phyloP scores from a whole-genome alignment of 2,329 filamentous ascomycete genomes.

The Calonectria pseudoturangicola region DNA sequence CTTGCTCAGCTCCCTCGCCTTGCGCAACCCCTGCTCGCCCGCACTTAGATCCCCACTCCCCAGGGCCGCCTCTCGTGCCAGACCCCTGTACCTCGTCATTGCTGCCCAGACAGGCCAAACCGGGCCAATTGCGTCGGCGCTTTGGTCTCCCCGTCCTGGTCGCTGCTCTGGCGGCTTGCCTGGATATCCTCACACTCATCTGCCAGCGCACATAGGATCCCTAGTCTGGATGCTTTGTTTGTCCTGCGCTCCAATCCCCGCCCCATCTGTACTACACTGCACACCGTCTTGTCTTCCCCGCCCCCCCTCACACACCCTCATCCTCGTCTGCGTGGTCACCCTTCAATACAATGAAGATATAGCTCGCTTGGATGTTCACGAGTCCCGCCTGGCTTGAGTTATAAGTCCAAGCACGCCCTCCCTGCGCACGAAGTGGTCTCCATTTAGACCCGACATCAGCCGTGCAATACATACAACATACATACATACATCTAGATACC shows the following conservation, averaged over 20 bases:
- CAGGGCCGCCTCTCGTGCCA: constrained; percentile 30
- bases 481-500: constrained; percentile 28
- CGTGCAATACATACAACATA: background rate
- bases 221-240: constrained; percentile 45
- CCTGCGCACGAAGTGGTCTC: constrained; percentile 30
- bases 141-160: constrained; percentile 39
- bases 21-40: constrained; percentile 44
- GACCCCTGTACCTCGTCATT: constrained; percentile 44
- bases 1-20: constrained; percentile 44
- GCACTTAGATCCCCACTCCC: constrained; percentile 48
- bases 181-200: constrained; percentile 47
- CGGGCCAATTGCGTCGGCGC: constrained; percentile 29
- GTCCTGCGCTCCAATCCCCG: constrained; percentile 50
- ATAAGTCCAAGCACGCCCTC: constrained; percentile 40
- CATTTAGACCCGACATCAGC: constrained; percentile 16
- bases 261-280: constrained; percentile 46
- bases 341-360: constrained; percentile 39
- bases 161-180: constrained; percentile 38
- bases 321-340: constrained; percentile 24
- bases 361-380: constrained; percentile 28
- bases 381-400: constrained; percentile 35
- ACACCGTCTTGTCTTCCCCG: constrained; percentile 39
- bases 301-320: constrained; percentile 39
- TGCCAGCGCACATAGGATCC: constrained; percentile 53
- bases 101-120: constrained; percentile 42